Evolutionary conservation across 73 alveolate genomes (phyloP).

Genomic region (Tetrahymena borealis): DNA sequence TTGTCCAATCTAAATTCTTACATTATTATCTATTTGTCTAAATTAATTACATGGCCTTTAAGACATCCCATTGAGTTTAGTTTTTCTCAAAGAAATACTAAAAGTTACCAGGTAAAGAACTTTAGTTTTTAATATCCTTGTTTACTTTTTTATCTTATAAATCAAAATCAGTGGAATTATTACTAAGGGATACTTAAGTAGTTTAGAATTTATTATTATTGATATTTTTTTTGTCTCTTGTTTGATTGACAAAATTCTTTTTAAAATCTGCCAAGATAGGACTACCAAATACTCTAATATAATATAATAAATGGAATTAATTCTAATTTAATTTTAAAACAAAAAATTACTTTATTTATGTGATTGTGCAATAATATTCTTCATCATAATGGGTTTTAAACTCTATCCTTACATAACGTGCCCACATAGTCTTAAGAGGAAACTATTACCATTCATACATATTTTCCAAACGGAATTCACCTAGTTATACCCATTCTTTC

Average conservation of each 20-base stretch:
- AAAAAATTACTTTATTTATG: background rate
- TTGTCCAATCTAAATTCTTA: background rate
- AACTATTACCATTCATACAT: background rate
- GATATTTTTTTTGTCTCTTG: background rate
- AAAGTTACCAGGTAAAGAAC: background rate
- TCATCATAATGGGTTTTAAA: background rate
- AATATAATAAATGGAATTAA: background rate
- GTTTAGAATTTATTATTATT: background rate
- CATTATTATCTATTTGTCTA: background rate
- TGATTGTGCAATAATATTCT: background rate
- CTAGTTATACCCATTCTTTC: background rate
- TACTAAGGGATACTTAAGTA: too few relatives aligned
- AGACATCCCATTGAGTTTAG: too few relatives aligned
- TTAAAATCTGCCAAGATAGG: background rate
- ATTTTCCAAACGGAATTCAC: background rate
- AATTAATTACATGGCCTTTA: too few relatives aligned
- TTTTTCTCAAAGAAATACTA: too few relatives aligned
- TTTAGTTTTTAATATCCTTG: background rate
- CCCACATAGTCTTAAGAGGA: background rate
- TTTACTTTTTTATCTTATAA: background rate
- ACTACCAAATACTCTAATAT: background rate
- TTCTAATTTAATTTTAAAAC: background rate
- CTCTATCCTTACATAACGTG: background rate
- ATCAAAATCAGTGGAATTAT: too few relatives aligned
- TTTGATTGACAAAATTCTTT: background rate